Evolutionary conservation across 495 filamentous ascomycete genomes (phyloP).

Genomic region (Aspergillus hancockii): DNA sequence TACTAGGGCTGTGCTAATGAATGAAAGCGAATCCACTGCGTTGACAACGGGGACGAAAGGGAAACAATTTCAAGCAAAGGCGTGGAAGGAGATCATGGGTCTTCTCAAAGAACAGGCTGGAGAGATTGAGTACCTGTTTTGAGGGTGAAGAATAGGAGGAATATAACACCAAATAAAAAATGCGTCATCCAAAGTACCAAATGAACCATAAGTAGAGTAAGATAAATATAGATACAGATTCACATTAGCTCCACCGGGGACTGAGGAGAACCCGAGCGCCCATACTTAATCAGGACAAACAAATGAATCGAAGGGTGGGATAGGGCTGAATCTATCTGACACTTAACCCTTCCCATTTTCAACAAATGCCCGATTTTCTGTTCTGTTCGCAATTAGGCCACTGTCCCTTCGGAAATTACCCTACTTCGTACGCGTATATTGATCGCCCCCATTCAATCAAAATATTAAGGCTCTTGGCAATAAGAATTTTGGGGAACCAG

Average conservation of each 20-base stretch:
- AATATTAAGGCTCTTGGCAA: slow-evolving; percentile 2
- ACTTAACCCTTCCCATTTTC: neutral
- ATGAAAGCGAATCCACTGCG: slow-evolving; percentile 38
- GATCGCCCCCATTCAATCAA: neutral
- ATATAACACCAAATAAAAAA: neutral
- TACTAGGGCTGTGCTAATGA: slow-evolving; percentile 8
- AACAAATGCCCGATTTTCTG: neutral
- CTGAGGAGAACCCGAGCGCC: slow-evolving; percentile 1
- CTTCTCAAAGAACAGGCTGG: slow-evolving; percentile 31
- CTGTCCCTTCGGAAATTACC: too few species aligned
- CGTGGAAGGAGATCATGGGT: slow-evolving; percentile 43
- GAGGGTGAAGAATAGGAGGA: neutral
- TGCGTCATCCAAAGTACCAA: neutral
- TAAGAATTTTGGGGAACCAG: neutral
- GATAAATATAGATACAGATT: slow-evolving; percentile 6
- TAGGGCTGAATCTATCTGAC: neutral
- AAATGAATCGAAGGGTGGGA: neutral
- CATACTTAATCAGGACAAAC: slow-evolving; percentile 1
- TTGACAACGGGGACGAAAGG: slow-evolving; percentile 36
- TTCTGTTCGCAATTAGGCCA: too few species aligned
- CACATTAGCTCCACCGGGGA: slow-evolving; percentile 5
- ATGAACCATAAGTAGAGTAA: neutral
- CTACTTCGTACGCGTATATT: neutral
- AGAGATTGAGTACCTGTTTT: slow-evolving; percentile 21
- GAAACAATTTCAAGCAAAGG: slow-evolving; percentile 36